phyloP scores from a whole-genome alignment of 805 yeast genomes.

The Myxozyma neotropica region DNA sequence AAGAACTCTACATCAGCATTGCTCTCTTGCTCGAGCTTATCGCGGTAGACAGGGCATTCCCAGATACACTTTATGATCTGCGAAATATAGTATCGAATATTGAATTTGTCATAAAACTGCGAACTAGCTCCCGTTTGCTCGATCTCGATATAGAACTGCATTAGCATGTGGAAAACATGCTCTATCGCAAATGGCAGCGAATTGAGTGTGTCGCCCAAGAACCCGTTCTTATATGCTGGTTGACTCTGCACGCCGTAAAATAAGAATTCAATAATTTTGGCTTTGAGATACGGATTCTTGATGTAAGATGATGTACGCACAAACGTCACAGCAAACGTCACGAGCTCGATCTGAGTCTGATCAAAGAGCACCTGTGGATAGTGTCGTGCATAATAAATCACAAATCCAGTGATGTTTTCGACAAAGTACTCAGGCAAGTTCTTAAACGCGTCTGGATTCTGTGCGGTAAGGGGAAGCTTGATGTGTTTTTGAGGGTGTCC shows the following conservation, averaged over 20 bases:
- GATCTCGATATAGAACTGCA: conserved; percentile 90
- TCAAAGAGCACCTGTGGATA: conserved; percentile 58
- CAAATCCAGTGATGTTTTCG: conserved; percentile 77
- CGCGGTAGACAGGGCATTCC: conserved; percentile 68
- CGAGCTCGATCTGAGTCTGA: conserved; percentile 45
- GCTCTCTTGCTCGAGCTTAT: conserved; percentile 70
- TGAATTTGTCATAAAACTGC: conserved; percentile 95
- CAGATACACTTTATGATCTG: conserved; percentile 80
- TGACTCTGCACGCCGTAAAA: conserved; percentile 65
- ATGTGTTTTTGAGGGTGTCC: conserved; percentile 57
- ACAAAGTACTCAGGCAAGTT: conserved; percentile 82
- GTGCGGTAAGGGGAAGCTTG: conserved; percentile 56
- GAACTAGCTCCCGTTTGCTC: conserved; percentile 95
- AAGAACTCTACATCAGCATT: conserved; percentile 75
- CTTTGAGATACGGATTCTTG: conserved; percentile 91
- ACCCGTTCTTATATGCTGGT: conserved; percentile 56
- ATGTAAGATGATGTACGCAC: conserved; percentile 67
- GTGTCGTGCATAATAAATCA: conserved; percentile 60
- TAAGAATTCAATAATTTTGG: conserved; percentile 76
- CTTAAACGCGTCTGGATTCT: conserved; percentile 71
- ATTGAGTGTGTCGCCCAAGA: conserved; percentile 66
- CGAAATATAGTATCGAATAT: conserved; percentile 83
- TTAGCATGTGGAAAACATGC: conserved; percentile 75
- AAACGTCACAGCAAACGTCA: conserved; percentile 72
- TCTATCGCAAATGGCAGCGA: conserved; percentile 62